phyloP scores from a whole-genome alignment of 2,329 filamentous ascomycete genomes.

The Botrytis tulipae region DNA sequence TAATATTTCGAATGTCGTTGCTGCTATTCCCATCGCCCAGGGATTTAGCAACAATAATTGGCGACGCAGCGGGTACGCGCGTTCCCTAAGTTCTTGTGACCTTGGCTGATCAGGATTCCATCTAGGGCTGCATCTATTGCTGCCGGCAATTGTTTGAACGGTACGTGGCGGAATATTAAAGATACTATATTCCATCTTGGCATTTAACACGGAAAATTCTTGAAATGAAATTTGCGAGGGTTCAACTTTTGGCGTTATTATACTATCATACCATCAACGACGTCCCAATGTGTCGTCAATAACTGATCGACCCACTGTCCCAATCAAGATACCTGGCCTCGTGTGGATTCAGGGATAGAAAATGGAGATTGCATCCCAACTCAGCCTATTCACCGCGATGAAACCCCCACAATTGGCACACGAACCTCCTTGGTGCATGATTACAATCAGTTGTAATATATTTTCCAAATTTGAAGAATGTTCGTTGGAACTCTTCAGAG shows the following conservation, averaged over 20 bases:
- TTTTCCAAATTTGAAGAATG: not conserved
- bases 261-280: not conserved
- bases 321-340: not conserved
- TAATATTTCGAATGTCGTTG: not conserved
- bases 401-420: not conserved
- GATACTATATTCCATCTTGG: not conserved
- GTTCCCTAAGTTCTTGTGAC: not conserved
- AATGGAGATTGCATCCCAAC: conserved; percentile 1
- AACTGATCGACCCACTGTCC: not conserved
- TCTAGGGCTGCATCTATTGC: not conserved
- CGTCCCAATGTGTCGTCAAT: not conserved
- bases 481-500: not conserved
- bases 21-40: not conserved
- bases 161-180: not conserved
- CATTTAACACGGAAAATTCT: not conserved
- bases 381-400: not conserved
- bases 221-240: not conserved
- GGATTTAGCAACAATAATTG: not conserved
- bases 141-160: not conserved
- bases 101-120: not conserved
- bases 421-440: not conserved
- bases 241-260: not conserved
- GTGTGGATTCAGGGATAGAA: not conserved
- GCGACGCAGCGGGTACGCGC: not conserved
- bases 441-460: not conserved